Percentiles rank a stretch among this genome's conserved stretches.
These are phyloP conservation scores for Leishmania mexicana DNA, from an alignment of 208 protist species.

Conservation along the genomic window DNA sequence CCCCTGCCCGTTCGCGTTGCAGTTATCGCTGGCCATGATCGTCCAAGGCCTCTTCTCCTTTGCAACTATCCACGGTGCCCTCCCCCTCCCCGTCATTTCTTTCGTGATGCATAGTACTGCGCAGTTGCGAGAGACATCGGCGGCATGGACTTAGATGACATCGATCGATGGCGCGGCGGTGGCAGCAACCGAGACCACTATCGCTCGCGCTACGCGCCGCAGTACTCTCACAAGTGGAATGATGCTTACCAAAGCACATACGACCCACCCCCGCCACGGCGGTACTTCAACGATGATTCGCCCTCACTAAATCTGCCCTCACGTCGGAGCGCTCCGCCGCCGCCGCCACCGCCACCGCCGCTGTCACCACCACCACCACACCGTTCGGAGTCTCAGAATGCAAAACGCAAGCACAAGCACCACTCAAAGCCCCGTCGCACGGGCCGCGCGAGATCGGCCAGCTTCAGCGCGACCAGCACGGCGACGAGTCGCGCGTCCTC, in stretches of 20 bases:
- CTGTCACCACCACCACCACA: conserved; percentile 8
- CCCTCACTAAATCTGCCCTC: not conserved
- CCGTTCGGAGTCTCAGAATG: not conserved
- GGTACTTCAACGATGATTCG: conserved; percentile 19
- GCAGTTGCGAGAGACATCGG: not conserved
- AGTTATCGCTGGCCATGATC: not conserved
- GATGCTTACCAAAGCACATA: conserved; percentile 12
- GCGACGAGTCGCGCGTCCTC: not conserved
- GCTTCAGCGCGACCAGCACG: not conserved
- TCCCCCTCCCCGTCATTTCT: too few relatives aligned
- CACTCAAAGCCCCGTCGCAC: not conserved
- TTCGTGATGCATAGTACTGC: not conserved
- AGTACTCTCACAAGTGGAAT: conserved; percentile 4
- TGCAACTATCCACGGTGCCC: not conserved
- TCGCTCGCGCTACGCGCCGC: not conserved
- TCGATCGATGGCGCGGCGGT: conserved; percentile 18
- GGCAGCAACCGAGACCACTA: conserved; percentile 13
- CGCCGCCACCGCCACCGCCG: conserved; percentile 20
- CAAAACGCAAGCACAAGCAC: not conserved
- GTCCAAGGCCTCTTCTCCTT: not conserved
- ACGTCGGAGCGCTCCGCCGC: conserved; percentile 6
- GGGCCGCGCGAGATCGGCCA: not conserved
- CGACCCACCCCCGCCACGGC: not conserved
- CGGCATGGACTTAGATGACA: conserved; percentile 25
- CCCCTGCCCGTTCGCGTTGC: not conserved